These are phyloP conservation scores for Nannizziopsis barbatae DNA, from an alignment of 2,329 filamentous ascomycete genomes.

Conservation along the genomic window DNA sequence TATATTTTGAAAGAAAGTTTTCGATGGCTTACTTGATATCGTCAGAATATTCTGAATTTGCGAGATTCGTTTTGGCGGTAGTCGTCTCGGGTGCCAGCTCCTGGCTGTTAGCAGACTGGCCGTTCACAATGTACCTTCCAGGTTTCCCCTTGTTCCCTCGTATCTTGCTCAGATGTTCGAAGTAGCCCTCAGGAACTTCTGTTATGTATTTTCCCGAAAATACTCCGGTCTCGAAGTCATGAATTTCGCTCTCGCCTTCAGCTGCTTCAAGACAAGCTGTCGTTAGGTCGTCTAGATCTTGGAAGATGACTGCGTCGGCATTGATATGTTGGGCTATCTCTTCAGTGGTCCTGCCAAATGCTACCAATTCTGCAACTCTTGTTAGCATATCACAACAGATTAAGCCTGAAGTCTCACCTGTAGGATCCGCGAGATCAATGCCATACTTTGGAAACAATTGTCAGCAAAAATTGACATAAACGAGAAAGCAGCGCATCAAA, in stretches of 20 bases:
- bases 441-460: slow-evolving; percentile 38
- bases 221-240: slow-evolving; percentile 78
- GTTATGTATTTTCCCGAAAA: slow-evolving; percentile 85
- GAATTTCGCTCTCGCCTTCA: slow-evolving; percentile 40
- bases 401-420: no score
- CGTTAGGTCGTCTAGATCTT: slow-evolving; percentile 67
- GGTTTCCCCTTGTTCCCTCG: no score
- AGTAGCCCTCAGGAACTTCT: slow-evolving; percentile 66
- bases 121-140: no score
- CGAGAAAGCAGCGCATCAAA: no score
- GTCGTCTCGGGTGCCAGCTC: no score
- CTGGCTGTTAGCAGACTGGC: no score
- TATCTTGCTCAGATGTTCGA: slow-evolving; percentile 46
- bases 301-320: slow-evolving; percentile 66
- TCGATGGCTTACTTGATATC: no score
- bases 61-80: no score
- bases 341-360: slow-evolving; percentile 51
- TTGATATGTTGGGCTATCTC: slow-evolving; percentile 58
- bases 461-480: no score
- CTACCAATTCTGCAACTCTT: slow-evolving; percentile 49
- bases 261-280: slow-evolving; percentile 64
- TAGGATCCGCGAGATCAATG: slow-evolving; percentile 52
- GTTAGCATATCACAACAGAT: no score
- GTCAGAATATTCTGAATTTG: no score
- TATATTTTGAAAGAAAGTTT: no score